Percentiles rank a stretch among this genome's conserved stretches.
Conservation (phyloP, 1,284 basidiomycete species). For the Irpex rosettiformis region DNA sequence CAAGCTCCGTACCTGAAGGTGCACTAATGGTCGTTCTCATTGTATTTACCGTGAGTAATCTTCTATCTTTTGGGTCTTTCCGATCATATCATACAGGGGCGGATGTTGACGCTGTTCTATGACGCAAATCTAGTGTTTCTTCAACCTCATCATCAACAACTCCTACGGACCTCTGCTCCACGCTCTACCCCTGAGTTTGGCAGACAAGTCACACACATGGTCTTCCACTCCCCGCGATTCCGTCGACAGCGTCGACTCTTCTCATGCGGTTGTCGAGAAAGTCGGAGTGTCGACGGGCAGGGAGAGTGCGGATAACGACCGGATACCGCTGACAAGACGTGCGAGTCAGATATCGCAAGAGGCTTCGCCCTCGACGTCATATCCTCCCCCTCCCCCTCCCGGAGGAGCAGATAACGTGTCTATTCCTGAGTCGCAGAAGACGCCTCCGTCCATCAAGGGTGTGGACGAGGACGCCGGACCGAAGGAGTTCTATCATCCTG, state of each 20-base stretch:
- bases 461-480: conserved; percentile 29
- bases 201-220: conserved; percentile 49
- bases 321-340: too few species aligned
- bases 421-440: conserved; percentile 6
- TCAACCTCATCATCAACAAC: conserved; percentile 63
- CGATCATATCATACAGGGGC: conserved; percentile 4
- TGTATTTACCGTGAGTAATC: conserved; percentile 62
- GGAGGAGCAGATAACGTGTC: not conserved
- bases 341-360: not conserved
- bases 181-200: conserved; percentile 74
- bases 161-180: conserved; percentile 66
- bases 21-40: conserved; percentile 84
- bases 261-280: not conserved
- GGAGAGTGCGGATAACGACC: not conserved
- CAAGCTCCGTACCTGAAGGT: conserved; percentile 68
- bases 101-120: conserved; percentile 13
- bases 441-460: conserved; percentile 10
- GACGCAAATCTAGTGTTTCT: conserved; percentile 50
- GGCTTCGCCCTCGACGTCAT: not conserved
- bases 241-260: not conserved
- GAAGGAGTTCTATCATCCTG: conserved; percentile 76
- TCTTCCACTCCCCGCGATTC: not conserved
- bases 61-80: not conserved
- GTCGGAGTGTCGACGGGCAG: not conserved
- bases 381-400: too few species aligned